Conservation (phyloP, 352 stramenopile genomes). For the Pythium grandisporangium region DNA sequence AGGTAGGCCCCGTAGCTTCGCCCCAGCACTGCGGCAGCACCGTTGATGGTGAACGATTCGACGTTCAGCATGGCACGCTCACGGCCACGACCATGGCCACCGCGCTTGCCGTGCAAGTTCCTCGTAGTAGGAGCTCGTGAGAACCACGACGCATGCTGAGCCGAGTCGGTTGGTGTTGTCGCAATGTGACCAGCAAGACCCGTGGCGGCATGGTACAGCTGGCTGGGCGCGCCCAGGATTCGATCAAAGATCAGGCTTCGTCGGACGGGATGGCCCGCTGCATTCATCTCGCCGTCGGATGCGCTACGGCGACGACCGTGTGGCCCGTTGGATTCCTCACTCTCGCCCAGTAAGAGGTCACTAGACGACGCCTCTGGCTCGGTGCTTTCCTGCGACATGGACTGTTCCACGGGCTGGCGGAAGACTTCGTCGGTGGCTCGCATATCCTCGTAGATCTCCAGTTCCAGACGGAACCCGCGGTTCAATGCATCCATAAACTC, state of each 20-base stretch:
- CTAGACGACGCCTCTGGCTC: background rate
- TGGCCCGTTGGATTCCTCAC: background rate
- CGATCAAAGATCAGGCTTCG: too few species aligned
- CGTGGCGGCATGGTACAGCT: too few species aligned
- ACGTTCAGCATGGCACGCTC: constrained; percentile 28
- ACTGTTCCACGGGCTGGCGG: background rate
- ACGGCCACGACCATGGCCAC: background rate
- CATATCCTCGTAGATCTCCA: constrained; percentile 51
- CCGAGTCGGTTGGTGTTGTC: background rate
- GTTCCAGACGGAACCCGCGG: constrained; percentile 55
- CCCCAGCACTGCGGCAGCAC: constrained; percentile 29
- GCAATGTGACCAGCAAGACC: background rate
- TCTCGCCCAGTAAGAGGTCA: background rate
- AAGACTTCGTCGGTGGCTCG: background rate
- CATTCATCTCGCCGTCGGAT: too few species aligned
- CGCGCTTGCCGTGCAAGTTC: too few species aligned
- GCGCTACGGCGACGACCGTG: background rate
- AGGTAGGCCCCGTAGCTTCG: constrained; percentile 40
- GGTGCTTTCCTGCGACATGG: background rate
- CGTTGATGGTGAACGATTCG: constrained; percentile 46
- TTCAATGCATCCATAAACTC: constrained; percentile 78
- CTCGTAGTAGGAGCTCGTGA: too few species aligned
- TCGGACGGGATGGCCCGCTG: too few species aligned
- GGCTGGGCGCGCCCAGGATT: too few species aligned
- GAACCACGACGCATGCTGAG: too few species aligned